Percentiles rank a stretch among this genome's conserved stretches.
Evolutionary conservation across 225 moss, liverwort and hornwort species (phyloP).

Genomic region (Antitrichia curtipendula): DNA sequence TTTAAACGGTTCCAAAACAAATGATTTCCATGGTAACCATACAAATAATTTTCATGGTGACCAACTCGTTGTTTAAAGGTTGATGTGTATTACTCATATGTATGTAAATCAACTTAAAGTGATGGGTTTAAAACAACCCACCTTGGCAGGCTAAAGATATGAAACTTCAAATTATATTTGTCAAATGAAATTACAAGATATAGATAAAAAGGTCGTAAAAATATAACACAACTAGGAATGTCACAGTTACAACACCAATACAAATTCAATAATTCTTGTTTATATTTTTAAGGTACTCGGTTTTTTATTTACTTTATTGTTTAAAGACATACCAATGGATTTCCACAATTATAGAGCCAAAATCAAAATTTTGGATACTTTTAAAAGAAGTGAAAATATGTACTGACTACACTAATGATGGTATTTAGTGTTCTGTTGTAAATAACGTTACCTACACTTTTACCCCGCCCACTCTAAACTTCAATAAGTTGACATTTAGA

Average conservation of each 20-base stretch:
- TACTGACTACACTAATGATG: too few relatives aligned
- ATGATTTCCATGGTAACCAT: too few relatives aligned
- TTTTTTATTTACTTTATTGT: neutral
- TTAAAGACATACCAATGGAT: neutral
- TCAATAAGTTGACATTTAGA: too few relatives aligned
- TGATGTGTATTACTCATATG: neutral
- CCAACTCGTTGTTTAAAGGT: too few relatives aligned
- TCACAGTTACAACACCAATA: neutral
- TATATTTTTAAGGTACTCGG: neutral
- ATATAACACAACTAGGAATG: neutral
- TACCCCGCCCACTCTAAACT: too few relatives aligned
- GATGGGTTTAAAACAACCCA: neutral
- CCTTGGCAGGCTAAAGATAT: neutral
- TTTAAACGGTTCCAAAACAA: too few relatives aligned
- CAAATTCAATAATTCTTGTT: neutral
- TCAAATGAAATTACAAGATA: neutral
- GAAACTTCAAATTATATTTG: neutral
- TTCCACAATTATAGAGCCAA: neutral
- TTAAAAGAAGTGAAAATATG: neutral
- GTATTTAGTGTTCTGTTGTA: too few relatives aligned
- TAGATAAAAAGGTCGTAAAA: neutral
- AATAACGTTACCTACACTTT: too few relatives aligned
- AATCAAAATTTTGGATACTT: neutral
- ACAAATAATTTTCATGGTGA: too few relatives aligned
- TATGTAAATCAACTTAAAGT: neutral